These are phyloP conservation scores for Saccharomycopsis lassenensis DNA, from an alignment of 805 yeast species.

Conservation along the genomic window DNA sequence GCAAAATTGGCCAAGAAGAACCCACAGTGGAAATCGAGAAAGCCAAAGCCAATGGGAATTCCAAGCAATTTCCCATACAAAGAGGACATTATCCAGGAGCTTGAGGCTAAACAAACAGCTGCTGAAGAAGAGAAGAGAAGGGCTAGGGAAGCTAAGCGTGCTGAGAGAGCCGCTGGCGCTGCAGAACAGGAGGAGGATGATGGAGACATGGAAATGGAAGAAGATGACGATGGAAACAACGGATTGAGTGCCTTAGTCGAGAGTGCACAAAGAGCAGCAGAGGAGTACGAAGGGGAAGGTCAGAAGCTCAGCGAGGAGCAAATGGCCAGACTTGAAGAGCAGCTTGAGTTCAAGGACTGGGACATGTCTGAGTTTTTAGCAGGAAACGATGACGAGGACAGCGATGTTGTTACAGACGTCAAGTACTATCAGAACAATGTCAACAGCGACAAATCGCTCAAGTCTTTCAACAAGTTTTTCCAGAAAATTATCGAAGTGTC, in stretches of 20 bases:
- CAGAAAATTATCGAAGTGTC: constrained; percentile 87
- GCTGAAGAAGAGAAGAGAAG: constrained; percentile 45
- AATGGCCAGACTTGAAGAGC: constrained; percentile 32
- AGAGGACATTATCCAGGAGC: constrained; percentile 62
- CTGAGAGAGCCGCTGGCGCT: constrained; percentile 28
- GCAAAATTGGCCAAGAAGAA: constrained; percentile 77
- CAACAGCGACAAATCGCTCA: constrained; percentile 65
- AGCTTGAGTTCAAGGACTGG: constrained; percentile 39
- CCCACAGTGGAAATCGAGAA: constrained; percentile 83
- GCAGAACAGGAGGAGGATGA: constrained; percentile 29
- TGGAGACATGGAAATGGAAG: constrained; percentile 29
- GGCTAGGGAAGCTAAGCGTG: constrained; percentile 38
- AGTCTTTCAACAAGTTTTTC: constrained; percentile 89
- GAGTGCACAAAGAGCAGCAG: constrained; percentile 85
- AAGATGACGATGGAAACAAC: constrained; percentile 34
- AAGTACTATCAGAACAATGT: constrained; percentile 27
- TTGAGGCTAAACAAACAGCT: constrained; percentile 49
- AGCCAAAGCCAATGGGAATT: constrained; percentile 84
- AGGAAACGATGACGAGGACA: constrained; percentile 29
- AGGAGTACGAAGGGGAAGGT: constrained; percentile 51
- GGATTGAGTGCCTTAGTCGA: constrained; percentile 78
- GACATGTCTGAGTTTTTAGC: constrained; percentile 9
- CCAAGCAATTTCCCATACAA: constrained; percentile 94
- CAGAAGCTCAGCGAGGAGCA: constrained; percentile 28
- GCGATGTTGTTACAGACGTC: constrained; percentile 30